Base-by-base conservation (phyloP, 2,329 filamentous ascomycete species). In the Xylariaceae sp. region DNA sequence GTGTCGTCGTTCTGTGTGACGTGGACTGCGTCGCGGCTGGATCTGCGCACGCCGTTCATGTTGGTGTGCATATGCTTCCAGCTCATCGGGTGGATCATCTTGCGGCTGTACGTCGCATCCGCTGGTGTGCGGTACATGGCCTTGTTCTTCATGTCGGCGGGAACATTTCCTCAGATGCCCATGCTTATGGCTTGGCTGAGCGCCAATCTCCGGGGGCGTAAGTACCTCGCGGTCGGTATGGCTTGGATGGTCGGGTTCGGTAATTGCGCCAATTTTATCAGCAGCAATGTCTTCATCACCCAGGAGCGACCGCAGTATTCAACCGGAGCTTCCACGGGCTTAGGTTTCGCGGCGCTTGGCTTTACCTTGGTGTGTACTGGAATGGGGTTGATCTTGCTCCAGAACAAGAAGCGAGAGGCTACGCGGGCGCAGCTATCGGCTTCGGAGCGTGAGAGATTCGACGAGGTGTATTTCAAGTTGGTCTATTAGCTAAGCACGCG, bases 201-300 rank as follows among this genome's bases (percentile, higher is more conserved):
- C 22, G 63, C 64, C 32, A 71, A 72, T 39, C 51, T 71, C 3
- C 56, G 63, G 9, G 65, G 64, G n/a, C 59, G 60, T 39, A 60
- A 62, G 30, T 62, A 64, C 41, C 63, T 67, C 17, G 64, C 63
- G 4, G 58, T 70, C 6, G 66, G 63, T 3, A 65, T 64, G 51
- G 68, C 60, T 2, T 58, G 68, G 50, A 63, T 66, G 52, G 54
- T 64, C 3, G 65, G 65, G 2, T 64, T 71, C 16, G 68, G 66
- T n/a, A 71, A 70, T 49, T 68, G 65, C 42, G 68, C 64, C 36
- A 68, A 66, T 36, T 65, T 71, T 38, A 55, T 71, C 7, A 61
- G 61, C 4, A 56, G 59, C 19, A 68, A 68, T 42, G 57, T 71
- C 4, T 71, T 71, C 45, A 63, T 71, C 46, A 57, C 54, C 9